These are phyloP conservation scores for Mediolabrus comicus DNA, from an alignment of 108 stramenopile genomes.

Conservation along the genomic window DNA sequence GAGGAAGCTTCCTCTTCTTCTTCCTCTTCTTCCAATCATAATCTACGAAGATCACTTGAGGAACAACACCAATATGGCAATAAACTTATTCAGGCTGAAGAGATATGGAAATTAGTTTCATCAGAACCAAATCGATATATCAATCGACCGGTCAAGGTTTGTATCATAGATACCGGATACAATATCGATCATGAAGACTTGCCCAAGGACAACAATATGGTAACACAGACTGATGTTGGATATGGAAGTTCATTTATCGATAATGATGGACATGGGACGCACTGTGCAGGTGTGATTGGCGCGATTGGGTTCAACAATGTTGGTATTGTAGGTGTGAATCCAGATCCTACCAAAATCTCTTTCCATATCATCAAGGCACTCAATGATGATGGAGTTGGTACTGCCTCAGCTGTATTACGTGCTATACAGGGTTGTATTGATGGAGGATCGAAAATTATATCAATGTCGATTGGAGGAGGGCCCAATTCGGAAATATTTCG, in stretches of 20 bases:
- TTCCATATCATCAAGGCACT: conserved; percentile 47
- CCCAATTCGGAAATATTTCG: conserved; percentile 15
- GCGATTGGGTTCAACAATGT: conserved; percentile 47
- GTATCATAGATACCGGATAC: conserved; percentile 55
- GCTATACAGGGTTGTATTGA: conserved; percentile 42
- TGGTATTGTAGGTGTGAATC: conserved; percentile 58
- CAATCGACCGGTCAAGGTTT: conserved; percentile 38
- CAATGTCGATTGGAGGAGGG: conserved; percentile 41
- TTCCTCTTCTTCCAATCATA: no score
- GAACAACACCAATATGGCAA: conserved; percentile 29
- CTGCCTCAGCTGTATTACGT: conserved; percentile 23
- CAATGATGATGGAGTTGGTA: conserved; percentile 30
- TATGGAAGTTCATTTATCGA: conserved; percentile 35
- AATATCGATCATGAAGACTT: conserved; percentile 41
- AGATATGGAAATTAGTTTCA: conserved; percentile 6
- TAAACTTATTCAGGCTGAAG: conserved; percentile 17
- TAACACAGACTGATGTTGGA: conserved; percentile 18
- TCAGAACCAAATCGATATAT: conserved; percentile 8
- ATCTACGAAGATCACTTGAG: neutral
- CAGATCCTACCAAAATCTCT: conserved; percentile 35
- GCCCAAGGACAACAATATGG: conserved; percentile 4
- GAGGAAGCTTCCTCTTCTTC: no score
- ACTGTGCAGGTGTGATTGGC: conserved; percentile 66
- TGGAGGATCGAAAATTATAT: conserved; percentile 49
- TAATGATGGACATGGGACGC: conserved; percentile 57